Percentiles rank a stretch among this genome's conserved stretches.
Conservation (phyloP, 2,329 filamentous ascomycete species). For the Metarhizium sp. region DNA sequence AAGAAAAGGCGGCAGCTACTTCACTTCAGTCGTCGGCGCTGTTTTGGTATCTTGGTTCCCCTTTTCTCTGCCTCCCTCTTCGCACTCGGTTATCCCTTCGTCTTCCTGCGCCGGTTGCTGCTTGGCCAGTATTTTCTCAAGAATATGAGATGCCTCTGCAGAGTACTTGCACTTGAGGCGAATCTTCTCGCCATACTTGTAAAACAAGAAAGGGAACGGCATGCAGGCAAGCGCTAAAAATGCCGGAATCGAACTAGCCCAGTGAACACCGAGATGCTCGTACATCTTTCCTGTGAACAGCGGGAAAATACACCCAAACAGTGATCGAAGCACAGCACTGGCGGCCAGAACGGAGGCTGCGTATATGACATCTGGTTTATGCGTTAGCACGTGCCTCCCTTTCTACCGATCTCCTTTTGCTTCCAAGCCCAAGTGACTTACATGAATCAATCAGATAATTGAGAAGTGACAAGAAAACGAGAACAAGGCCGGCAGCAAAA, state of each 20-base stretch:
- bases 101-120: slow-evolving; percentile 19
- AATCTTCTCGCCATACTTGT: slow-evolving; percentile 57
- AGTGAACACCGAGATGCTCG: slow-evolving; percentile 57
- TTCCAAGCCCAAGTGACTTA: slow-evolving; percentile 16
- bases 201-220: slow-evolving; percentile 68
- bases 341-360: slow-evolving; percentile 68
- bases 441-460: slow-evolving; percentile 61
- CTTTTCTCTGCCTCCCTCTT: slow-evolving; percentile 16
- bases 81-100: slow-evolving; percentile 15
- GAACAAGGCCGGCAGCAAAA: slow-evolving; percentile 48
- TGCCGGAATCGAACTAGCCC: slow-evolving; percentile 64
- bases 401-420: neutral
- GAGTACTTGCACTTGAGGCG: slow-evolving; percentile 61
- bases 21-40: neutral
- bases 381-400: neutral
- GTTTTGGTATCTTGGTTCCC: neutral
- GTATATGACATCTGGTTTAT: slow-evolving; percentile 52
- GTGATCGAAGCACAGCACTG: slow-evolving; percentile 59
- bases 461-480: slow-evolving; percentile 56
- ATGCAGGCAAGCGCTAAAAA: slow-evolving; percentile 65
- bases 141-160: slow-evolving; percentile 53
- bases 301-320: slow-evolving; percentile 65
- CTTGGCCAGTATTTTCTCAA: slow-evolving; percentile 33
- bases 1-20: neutral
- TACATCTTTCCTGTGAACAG: slow-evolving; percentile 59